These are phyloP conservation scores for Theobroma grandiflorum DNA, from an alignment of 441 rosid genomes.

Conservation along the genomic window DNA sequence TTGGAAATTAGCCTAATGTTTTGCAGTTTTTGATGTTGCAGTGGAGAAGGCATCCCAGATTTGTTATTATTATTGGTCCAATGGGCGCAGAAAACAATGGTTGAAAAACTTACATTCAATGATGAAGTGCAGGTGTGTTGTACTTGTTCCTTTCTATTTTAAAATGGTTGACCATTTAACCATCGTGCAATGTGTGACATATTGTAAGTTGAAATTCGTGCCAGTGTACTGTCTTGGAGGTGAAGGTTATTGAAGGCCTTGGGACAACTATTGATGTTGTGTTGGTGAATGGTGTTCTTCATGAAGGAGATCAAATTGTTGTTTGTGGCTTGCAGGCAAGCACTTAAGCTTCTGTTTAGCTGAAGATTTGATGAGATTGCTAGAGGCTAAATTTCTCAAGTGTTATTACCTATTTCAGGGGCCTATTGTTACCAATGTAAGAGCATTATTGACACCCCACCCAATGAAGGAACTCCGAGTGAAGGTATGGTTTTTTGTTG, in stretches of 20 bases:
- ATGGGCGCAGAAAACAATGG: conserved; percentile 98
- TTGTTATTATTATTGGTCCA: conserved; percentile 80
- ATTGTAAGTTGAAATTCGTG: conserved; percentile 38
- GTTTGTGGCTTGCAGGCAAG: conserved; percentile 97
- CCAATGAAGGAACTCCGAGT: conserved; percentile 98
- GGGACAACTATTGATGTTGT: conserved; percentile 98
- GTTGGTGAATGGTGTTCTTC: conserved; percentile 91
- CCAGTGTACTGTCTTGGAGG: conserved; percentile 96
- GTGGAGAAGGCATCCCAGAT: conserved; percentile 98
- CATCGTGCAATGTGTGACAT: conserved; percentile 24
- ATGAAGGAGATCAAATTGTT: conserved; percentile 97
- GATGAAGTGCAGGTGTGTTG: conserved; percentile 79
- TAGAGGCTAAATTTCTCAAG: conserved; percentile 16
- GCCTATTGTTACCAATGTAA: conserved; percentile 82
- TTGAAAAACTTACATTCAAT: conserved; percentile 86
- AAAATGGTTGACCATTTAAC: neutral
- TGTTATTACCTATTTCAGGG: conserved; percentile 56
- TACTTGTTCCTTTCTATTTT: conserved; percentile 20
- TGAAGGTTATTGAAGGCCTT: conserved; percentile 92
- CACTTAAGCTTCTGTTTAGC: conserved; percentile 22
- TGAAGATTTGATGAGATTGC: conserved; percentile 18
- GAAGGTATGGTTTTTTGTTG: conserved; percentile 59
- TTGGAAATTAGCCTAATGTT: conserved; percentile 11
- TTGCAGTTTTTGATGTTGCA: conserved; percentile 36
- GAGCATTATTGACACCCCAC: conserved; percentile 95